Conservation (phyloP, 768 basidiomycete species). For the Leccinum pellstonianum region DNA sequence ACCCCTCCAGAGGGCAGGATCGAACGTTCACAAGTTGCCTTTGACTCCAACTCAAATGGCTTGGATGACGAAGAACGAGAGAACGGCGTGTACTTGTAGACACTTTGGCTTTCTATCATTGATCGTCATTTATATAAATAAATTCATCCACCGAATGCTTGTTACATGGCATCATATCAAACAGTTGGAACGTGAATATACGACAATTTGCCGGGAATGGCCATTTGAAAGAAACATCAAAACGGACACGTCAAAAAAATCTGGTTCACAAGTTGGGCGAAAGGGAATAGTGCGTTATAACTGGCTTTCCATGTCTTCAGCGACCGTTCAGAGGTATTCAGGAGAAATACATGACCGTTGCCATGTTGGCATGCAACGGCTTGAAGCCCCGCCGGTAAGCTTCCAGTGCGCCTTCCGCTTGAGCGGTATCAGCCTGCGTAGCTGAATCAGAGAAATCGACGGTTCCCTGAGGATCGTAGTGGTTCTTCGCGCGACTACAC, state of each 20-base stretch:
- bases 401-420: slow-evolving; percentile 43
- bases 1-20: not conserved
- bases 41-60: slow-evolving; percentile 15
- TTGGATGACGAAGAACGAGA: slow-evolving; percentile 16
- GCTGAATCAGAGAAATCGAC: slow-evolving; percentile 60
- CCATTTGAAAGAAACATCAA: not conserved
- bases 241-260: not conserved
- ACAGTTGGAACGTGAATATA: not conserved
- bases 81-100: slow-evolving; percentile 31
- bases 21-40: slow-evolving; percentile 3
- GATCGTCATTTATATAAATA: not conserved
- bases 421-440: slow-evolving; percentile 44
- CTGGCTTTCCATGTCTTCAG: not conserved
- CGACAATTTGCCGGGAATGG: not conserved
- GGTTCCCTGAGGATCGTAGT: slow-evolving; percentile 63
- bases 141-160: not conserved
- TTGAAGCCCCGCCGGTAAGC: slow-evolving; percentile 54
- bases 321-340: slow-evolving; percentile 12
- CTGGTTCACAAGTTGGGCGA: not conserved
- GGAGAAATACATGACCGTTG: slow-evolving; percentile 60
- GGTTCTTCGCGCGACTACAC: slow-evolving; percentile 77
- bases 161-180: slow-evolving; percentile 2
- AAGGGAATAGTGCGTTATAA: not conserved
- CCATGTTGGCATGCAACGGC: slow-evolving; percentile 52
- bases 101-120: not conserved